Evolutionary conservation across 2,329 filamentous ascomycete genomes (phyloP), one percentile per base, ranked within the genome.

Genomic region (Verticillium dahliae): DNA sequence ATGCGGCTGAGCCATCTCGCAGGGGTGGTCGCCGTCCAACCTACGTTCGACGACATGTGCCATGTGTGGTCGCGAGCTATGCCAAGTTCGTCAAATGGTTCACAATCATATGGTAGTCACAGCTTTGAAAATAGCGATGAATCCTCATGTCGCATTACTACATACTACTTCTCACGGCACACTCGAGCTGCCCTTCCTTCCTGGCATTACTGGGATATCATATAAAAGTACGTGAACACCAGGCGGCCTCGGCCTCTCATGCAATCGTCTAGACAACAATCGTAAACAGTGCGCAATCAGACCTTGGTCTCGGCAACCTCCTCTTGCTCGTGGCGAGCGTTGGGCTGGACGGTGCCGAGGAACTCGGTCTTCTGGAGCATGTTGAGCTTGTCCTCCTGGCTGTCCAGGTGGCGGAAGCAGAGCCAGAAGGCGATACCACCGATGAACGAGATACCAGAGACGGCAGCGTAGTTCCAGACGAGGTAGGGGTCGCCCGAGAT

Each of bases 401-500:
- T 75, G 69, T 92, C 90, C 10, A 89, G 78, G n/a, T 82, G 77
- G 45, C 80, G 76, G 77, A 89, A 90, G 69, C 81, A 84, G 68
- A 87, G 71, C 88, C 88, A 92, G 76, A 92, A 92, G 1, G 79
- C 77, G 4, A 80, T 64, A 31, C 86, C 88, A 39, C 87, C 89
- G 7, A 87, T 59, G 41, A 85, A 81, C 0, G 89, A 82, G 59
- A 91, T 77, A 62, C 85, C 75, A 6, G 88, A 85, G 18, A 90
- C 81, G 18, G 80, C 72, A 9, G 78, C 81, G 74, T 92, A 92
- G 76, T 92, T 90, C 87, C 88, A 91, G 4, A 88, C 82, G 45
- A 90, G 77, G 31, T 89, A 74, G 1, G 89, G 88, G 69, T 91
- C 87, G 6, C 76, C 79, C 0, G 84, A 82, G 1, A 91, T 76